These are phyloP conservation scores for Salvia miltiorrhiza DNA, from an alignment of 257 asterid genomes.

Conservation along the genomic window DNA sequence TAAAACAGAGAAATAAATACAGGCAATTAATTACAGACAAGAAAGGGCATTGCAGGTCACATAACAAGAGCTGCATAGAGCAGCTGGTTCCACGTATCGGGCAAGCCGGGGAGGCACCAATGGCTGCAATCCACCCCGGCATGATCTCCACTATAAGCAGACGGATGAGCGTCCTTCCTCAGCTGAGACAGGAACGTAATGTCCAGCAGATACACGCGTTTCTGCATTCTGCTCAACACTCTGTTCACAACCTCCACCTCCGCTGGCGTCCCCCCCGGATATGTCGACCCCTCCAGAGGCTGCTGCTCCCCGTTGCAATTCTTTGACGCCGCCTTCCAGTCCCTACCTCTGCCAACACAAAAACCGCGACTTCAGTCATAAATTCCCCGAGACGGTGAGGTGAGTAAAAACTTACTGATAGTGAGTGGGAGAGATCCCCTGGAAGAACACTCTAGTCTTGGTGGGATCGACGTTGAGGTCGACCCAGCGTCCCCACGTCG, in stretches of 20 bases:
- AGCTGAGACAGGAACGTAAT: constrained; percentile 66
- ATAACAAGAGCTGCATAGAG: constrained; percentile 59
- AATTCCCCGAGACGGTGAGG: too few species aligned
- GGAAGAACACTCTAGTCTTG: constrained; percentile 64
- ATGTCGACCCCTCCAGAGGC: constrained; percentile 52
- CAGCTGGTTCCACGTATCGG: constrained; percentile 83
- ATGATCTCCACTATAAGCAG: constrained; percentile 51
- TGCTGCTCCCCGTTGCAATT: constrained; percentile 54
- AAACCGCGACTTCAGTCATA: background rate
- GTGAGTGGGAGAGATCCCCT: constrained; percentile 70
- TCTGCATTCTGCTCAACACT: constrained; percentile 43
- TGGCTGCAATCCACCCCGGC: constrained; percentile 70
- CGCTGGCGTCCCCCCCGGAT: constrained; percentile 57
- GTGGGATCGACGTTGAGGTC: constrained; percentile 49
- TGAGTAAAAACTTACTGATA: constrained; percentile 44
- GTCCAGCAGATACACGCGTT: constrained; percentile 51
- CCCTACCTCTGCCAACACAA: constrained; percentile 45
- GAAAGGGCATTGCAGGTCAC: constrained; percentile 21
- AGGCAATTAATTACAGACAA: constrained; percentile 19
- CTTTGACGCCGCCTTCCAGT: constrained; percentile 45
- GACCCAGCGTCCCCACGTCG: constrained; percentile 71
- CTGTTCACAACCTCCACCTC: constrained; percentile 46
- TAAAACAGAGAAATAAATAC: constrained; percentile 7
- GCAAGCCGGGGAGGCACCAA: constrained; percentile 88
- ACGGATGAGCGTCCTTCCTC: constrained; percentile 81